Evolutionary conservation across 2,329 filamentous ascomycete species (phyloP).

Genomic region (Aspergillus quadrilineatus): DNA sequence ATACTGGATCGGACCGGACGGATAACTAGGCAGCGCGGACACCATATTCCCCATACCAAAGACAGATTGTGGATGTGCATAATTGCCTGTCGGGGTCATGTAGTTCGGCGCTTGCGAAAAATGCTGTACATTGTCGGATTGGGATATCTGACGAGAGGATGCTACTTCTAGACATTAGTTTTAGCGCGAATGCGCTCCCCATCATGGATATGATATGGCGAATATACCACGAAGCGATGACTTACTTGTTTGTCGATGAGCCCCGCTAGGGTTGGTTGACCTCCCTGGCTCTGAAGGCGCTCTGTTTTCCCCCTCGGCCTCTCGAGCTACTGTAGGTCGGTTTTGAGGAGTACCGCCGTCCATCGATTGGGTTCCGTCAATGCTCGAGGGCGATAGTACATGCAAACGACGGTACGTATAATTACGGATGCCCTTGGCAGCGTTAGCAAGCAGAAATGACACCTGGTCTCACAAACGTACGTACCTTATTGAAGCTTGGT

Average conservation of each 20-base stretch:
- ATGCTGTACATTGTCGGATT: conserved; percentile 22
- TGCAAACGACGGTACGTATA: neutral
- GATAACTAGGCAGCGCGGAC: conserved; percentile 30
- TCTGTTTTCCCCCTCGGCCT: conserved; percentile 1
- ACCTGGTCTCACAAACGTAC: neutral
- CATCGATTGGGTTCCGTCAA: conserved; percentile 15
- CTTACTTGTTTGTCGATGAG: conserved; percentile 15
- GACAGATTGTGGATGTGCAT: conserved; percentile 22
- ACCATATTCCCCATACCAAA: conserved; percentile 33
- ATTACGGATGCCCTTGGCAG: neutral
- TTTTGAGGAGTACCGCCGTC: conserved; percentile 13
- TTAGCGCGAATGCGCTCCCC: conserved; percentile 1
- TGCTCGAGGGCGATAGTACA: neutral
- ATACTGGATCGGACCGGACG: conserved; percentile 24
- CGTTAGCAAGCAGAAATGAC: neutral
- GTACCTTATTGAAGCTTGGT: neutral
- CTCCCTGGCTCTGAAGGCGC: conserved; percentile 3
- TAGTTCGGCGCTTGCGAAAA: conserved; percentile 21
- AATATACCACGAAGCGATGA: neutral
- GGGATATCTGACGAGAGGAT: conserved; percentile 8
- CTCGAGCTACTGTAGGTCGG: conserved; percentile 7
- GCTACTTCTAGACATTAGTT: conserved; percentile 8
- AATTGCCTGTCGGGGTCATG: conserved; percentile 18
- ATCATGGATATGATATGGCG: neutral
- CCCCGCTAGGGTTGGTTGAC: neutral